Conservation (phyloP, 2,329 filamentous ascomycete genomes). For the Microsporum audouinii region DNA sequence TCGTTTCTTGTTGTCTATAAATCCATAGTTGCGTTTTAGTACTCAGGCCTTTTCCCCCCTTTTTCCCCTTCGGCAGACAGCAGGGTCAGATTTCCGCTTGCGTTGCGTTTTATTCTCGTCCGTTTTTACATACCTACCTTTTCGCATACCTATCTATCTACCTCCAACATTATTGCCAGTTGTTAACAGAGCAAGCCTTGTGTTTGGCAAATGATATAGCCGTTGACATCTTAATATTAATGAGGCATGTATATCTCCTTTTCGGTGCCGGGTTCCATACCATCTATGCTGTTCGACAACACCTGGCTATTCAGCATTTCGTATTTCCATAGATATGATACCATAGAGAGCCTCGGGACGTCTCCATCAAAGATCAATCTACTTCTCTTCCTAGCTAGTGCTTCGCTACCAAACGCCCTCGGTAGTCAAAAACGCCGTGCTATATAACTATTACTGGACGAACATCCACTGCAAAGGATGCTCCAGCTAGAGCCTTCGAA, state of each 20-base stretch:
- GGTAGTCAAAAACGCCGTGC: too few relatives aligned
- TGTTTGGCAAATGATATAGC: not conserved
- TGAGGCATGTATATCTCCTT: not conserved
- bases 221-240: not conserved
- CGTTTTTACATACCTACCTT: not conserved
- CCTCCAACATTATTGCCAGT: not conserved
- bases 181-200: not conserved
- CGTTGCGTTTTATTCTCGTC: not conserved
- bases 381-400: too few relatives aligned
- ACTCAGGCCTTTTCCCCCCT: not conserved
- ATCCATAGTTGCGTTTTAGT: constrained; percentile 2
- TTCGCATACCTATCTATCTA: not conserved
- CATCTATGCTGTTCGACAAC: too few relatives aligned
- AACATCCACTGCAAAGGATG: too few relatives aligned
- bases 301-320: too few relatives aligned
- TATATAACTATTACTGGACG: too few relatives aligned
- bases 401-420: too few relatives aligned
- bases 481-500: too few relatives aligned
- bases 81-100: not conserved
- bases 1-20: constrained; percentile 5
- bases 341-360: too few relatives aligned
- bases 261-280: too few relatives aligned
- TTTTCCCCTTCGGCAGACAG: not conserved
- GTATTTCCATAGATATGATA: too few relatives aligned
- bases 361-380: too few relatives aligned